Evolutionary conservation across 2,329 filamentous ascomycete species (phyloP).

Genomic region (Fusarium sp.): DNA sequence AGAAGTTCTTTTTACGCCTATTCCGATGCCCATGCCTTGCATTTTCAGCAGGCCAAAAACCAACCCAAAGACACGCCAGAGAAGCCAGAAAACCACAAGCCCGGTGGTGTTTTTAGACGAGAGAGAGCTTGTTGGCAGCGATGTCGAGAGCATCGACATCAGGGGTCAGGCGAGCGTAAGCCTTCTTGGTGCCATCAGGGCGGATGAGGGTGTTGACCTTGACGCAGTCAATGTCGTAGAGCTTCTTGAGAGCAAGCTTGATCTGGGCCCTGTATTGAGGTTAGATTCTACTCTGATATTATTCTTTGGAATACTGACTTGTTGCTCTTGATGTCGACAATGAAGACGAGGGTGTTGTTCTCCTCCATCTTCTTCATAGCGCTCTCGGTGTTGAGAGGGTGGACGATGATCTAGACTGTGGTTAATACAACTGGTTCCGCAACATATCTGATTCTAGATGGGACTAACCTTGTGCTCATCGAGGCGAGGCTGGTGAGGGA

Average conservation of each 20-base stretch:
- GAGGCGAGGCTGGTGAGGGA: slow-evolving; percentile 88
- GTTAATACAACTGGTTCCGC: neutral
- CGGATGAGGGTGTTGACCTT: slow-evolving; percentile 99
- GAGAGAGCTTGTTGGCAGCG: slow-evolving; percentile 97
- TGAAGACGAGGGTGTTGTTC: slow-evolving; percentile 99
- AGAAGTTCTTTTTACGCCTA: slow-evolving; percentile 49
- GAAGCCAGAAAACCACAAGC: slow-evolving; percentile 40
- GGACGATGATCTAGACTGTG: slow-evolving; percentile 75
- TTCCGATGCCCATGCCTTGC: slow-evolving; percentile 51
- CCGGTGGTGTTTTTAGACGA: slow-evolving; percentile 58
- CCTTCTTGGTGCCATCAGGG: slow-evolving; percentile 98
- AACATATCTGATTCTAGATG: neutral
- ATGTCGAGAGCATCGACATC: slow-evolving; percentile 99
- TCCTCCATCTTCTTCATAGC: slow-evolving; percentile 99
- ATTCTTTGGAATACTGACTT: slow-evolving; percentile 49
- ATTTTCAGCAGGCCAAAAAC: slow-evolving; percentile 53
- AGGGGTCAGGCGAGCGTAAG: slow-evolving; percentile 91
- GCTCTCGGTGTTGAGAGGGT: slow-evolving; percentile 99
- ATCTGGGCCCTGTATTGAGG: slow-evolving; percentile 80
- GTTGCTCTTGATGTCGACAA: slow-evolving; percentile 97
- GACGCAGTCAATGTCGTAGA: slow-evolving; percentile 97
- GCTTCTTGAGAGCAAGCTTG: slow-evolving; percentile 97
- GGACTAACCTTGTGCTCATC: slow-evolving; percentile 92
- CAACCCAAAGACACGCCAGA: slow-evolving; percentile 47
- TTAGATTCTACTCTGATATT: neutral